Base-by-base conservation (phyloP, 768 basidiomycete genomes). In the Auriscalpium vulgare region DNA sequence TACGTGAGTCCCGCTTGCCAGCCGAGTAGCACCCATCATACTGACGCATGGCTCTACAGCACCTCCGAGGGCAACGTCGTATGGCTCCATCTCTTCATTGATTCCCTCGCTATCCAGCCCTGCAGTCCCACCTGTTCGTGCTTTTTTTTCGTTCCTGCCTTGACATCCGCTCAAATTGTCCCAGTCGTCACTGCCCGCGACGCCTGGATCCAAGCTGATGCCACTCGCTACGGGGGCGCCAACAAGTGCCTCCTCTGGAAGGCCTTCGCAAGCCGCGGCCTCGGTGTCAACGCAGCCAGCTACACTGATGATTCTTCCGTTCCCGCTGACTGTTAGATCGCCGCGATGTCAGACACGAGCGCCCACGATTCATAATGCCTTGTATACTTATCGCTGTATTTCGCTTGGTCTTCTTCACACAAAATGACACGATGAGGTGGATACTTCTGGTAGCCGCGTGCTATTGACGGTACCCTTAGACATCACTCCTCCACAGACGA, bases 201-300 rank as follows among this genome's bases (percentile, higher is more conserved):
- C 62, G 78, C 77, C 4, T 76, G 74, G 75, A 72, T 80, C 47
- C 75, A 79, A 61, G 79, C 80, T 8, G 80, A 82, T 61, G 62
- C 62, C 46, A 77, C 78, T 64, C 69, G 75, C 8, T 80, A 71
- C 64, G 62, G 55, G 3, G 78, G 79, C 44, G 70, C 67, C 11
- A 75, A 80, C 63, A 74, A 63, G 48, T 80, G 79, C 59, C 65
- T 66, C 7, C 59, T 81, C 36, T 76, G 71, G 68, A 73, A 64
- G n/a, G 74, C 68, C 10, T 81, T 81, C 54, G 78, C 78, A 5
- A 75, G 73, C 57, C 72, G 74, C 40, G 80, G 80, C 5, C 70
- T 81, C 17, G 29, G 29, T 5, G 55, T 71, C 34, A 66, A 66
- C 35, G 74, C 74, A 16, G 66, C 64, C 34, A 67, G 62, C 62